Evolutionary conservation across 192 early-diverging fungal genomes (phyloP).

Genomic region (Backusella parvicylindrica): DNA sequence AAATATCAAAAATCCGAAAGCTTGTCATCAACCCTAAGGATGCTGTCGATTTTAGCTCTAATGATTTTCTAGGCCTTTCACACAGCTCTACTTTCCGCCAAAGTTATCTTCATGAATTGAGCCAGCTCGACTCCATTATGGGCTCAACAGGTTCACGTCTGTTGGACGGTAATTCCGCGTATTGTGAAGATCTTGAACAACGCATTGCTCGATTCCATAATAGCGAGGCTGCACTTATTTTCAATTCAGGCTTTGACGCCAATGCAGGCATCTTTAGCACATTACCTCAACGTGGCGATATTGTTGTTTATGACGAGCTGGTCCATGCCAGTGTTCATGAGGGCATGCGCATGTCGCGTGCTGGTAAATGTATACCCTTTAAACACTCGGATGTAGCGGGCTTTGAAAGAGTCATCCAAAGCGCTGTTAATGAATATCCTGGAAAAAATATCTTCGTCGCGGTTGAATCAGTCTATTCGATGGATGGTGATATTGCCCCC

Average conservation of each 20-base stretch:
- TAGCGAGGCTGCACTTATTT: constrained; percentile 59
- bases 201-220: constrained; percentile 60
- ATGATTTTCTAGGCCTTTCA: constrained; percentile 79
- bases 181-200: constrained; percentile 60
- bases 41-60: constrained; percentile 72
- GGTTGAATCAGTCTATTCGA: constrained; percentile 77
- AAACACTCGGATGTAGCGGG: constrained; percentile 63
- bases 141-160: constrained; percentile 80
- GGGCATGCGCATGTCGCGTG: constrained; percentile 61
- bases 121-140: constrained; percentile 36
- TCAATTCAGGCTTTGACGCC: constrained; percentile 89
- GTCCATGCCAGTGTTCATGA: constrained; percentile 85
- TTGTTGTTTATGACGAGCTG: constrained; percentile 67
- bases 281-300: constrained; percentile 62
- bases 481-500: constrained; percentile 80
- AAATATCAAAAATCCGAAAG: constrained; percentile 32
- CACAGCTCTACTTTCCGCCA: constrained; percentile 41
- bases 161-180: constrained; percentile 66
- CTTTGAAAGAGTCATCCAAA: constrained; percentile 32
- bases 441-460: constrained; percentile 63
- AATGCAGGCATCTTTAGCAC: constrained; percentile 67
- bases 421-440: neutral
- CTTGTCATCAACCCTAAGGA: constrained; percentile 43
- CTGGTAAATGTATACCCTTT: constrained; percentile 47
- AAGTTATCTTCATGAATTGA: constrained; percentile 42